Percentiles rank a stretch among this genome's conserved stretches.
Conservation (phyloP, 371 early-diverging fungal species). For the Apophysomyces variabilis region DNA sequence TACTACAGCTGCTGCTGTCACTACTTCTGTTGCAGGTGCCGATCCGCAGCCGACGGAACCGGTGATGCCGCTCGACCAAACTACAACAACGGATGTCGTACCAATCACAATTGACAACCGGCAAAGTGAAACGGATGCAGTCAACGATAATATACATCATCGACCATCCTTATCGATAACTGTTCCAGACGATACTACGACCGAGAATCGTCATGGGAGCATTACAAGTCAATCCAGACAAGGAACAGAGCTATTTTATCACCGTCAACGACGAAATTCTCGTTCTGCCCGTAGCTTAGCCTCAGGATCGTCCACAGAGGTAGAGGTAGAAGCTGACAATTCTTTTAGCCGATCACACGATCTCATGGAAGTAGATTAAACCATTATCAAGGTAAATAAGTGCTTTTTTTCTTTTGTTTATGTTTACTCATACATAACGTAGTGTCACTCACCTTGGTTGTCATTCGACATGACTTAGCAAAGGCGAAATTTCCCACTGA, state of each 20-base stretch:
- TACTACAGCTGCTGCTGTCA: slow-evolving; percentile 22
- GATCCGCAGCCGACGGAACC: slow-evolving; percentile 23
- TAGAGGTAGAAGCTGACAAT: slow-evolving; percentile 25
- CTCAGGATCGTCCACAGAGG: slow-evolving; percentile 34
- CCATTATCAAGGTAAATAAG: not conserved
- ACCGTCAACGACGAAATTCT: slow-evolving; percentile 23
- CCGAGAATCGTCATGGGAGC: not conserved
- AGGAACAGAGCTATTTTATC: slow-evolving; percentile 12
- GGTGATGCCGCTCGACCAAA: slow-evolving; percentile 22
- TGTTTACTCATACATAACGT: not conserved
- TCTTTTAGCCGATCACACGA: slow-evolving; percentile 18
- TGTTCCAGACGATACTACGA: not conserved
- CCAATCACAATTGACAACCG: slow-evolving; percentile 25
- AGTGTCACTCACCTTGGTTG: not conserved
- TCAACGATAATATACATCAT: not conserved
- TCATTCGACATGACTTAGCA: slow-evolving; percentile 8
- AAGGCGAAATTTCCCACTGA: not conserved
- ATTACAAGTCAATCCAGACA: slow-evolving; percentile 8
- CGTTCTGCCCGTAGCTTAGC: slow-evolving; percentile 29
- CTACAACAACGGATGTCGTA: slow-evolving; percentile 20
- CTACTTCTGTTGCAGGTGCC: slow-evolving; percentile 19
- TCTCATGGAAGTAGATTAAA: slow-evolving; percentile 28
- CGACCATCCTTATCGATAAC: slow-evolving; percentile 9
- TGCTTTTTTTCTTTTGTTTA: not conserved
- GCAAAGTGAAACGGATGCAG: slow-evolving; percentile 11